These are phyloP conservation scores for Colletotrichum tofieldiae DNA, from an alignment of 2,329 filamentous ascomycete species.

Conservation along the genomic window DNA sequence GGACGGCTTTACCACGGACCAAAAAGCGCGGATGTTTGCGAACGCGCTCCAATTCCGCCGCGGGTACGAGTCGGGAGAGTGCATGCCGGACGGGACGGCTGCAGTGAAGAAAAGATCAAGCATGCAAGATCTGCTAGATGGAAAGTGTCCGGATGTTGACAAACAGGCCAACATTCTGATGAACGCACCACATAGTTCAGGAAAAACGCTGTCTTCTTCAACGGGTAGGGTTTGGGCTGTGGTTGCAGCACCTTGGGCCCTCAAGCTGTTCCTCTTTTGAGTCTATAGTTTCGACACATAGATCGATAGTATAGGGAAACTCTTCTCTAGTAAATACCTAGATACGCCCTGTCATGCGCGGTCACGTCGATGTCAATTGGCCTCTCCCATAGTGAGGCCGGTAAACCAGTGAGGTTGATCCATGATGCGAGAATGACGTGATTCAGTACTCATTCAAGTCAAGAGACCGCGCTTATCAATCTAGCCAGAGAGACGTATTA, in stretches of 20 bases:
- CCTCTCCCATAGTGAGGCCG: accelerated
- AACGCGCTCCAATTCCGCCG: slow-evolving; percentile 46
- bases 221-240: not conserved
- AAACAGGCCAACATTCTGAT: slow-evolving; percentile 35
- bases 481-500: not conserved
- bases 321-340: too few relatives aligned
- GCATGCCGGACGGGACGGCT: slow-evolving; percentile 38
- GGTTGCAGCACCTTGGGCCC: not conserved
- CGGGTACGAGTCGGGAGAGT: slow-evolving; percentile 44
- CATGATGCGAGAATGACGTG: too few relatives aligned
- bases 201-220: not conserved
- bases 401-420: too few relatives aligned
- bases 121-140: slow-evolving; percentile 47
- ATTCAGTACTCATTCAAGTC: not conserved
- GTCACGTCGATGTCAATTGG: not conserved
- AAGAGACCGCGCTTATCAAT: not conserved
- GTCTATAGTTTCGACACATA: not conserved
- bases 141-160: slow-evolving; percentile 44
- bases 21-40: slow-evolving; percentile 47
- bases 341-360: not conserved
- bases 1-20: slow-evolving; percentile 46
- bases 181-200: slow-evolving; percentile 24
- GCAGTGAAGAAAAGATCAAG: slow-evolving; percentile 42
- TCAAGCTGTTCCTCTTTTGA: not conserved
- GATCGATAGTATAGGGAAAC: too few relatives aligned